A percentile compares a stretch with the other conserved stretches of the same genome.
phyloP scores from a whole-genome alignment of 164 flowering plant species.

The Houttuynia cordata region DNA sequence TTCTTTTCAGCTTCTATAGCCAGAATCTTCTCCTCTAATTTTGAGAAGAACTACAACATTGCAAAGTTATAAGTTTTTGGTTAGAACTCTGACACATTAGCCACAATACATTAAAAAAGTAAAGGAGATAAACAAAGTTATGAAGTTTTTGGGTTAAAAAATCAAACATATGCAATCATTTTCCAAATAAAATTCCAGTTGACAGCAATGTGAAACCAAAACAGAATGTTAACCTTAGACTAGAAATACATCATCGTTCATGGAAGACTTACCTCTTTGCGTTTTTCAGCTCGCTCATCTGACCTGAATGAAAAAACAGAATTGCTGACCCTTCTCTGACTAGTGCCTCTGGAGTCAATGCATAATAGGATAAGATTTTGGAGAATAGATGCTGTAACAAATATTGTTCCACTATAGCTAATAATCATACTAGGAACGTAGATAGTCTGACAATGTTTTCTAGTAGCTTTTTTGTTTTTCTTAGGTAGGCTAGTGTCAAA shows the following conservation, averaged over 20 bases:
- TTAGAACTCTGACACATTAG: neutral
- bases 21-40: constrained; percentile 72
- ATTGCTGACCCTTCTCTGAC: constrained; percentile 29
- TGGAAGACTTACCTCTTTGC: constrained; percentile 54
- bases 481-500: too few relatives aligned
- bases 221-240: neutral
- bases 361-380: neutral
- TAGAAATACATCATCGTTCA: neutral
- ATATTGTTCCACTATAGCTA: too few relatives aligned
- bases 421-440: too few relatives aligned
- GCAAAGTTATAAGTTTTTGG: constrained; percentile 1
- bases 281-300: constrained; percentile 82
- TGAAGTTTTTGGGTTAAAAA: neutral
- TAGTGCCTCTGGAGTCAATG: constrained; percentile 26
- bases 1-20: constrained; percentile 65
- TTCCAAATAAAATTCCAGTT: neutral
- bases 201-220: neutral
- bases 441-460: too few relatives aligned
- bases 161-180: neutral
- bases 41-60: constrained; percentile 43
- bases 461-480: too few relatives aligned
- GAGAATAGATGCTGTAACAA: too few relatives aligned
- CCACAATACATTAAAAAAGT: neutral
- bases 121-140: neutral
- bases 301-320: constrained; percentile 59